A percentile compares a stretch with the other conserved stretches of the same genome.
Evolutionary conservation across 176 grass and related monocot species (phyloP).

Genomic region (Leersia perrieri): DNA sequence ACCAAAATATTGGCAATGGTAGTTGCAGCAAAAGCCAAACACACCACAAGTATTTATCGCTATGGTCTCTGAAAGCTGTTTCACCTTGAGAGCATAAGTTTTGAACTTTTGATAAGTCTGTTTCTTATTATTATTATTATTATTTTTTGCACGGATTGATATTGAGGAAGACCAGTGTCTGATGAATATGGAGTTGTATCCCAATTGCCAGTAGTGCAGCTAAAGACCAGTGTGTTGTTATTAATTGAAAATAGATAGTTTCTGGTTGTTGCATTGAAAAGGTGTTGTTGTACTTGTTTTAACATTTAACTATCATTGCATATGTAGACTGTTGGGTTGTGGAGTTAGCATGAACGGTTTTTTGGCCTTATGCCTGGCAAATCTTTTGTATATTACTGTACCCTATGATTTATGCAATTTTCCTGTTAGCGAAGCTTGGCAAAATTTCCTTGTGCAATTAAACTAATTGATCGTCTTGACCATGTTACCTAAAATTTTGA

Average conservation of each 20-base stretch:
- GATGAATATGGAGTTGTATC: background rate
- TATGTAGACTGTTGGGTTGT: constrained; percentile 20
- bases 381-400: background rate
- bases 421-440: background rate
- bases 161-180: background rate
- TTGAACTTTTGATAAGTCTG: background rate
- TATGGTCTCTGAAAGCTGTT: background rate
- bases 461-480: constrained; percentile 20
- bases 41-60: background rate
- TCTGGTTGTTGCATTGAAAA: background rate
- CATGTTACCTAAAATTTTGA: background rate
- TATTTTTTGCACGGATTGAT: background rate
- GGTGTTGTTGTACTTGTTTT: background rate
- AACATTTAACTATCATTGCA: background rate
- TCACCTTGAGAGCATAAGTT: background rate
- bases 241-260: background rate
- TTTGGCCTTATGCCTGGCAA: background rate
- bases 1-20: too few relatives aligned
- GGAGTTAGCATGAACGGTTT: constrained; percentile 2
- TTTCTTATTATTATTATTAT: background rate
- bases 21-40: too few relatives aligned
- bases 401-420: constrained; percentile 1
- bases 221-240: background rate
- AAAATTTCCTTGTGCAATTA: background rate
- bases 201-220: background rate